Conservation (phyloP, 1,284 basidiomycete species). For the Marasmius fiardii region DNA sequence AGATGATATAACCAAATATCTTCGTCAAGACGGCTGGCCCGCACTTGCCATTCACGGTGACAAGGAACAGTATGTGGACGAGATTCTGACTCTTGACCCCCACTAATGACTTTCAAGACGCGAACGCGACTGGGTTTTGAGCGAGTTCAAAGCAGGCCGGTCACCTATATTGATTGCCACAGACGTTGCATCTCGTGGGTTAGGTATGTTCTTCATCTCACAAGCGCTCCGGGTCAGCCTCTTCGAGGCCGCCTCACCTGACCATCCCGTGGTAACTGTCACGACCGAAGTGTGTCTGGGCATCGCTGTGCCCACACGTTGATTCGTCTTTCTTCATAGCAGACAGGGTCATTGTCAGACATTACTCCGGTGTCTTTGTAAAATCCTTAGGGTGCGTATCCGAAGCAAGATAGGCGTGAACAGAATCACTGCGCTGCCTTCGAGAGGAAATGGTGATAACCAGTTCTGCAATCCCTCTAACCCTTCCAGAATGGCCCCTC, state of each 20-base stretch:
- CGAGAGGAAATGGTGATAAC: conserved; percentile 38
- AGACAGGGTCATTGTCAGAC: conserved; percentile 3
- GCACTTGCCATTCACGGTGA: conserved; percentile 98
- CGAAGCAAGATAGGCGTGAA: conserved; percentile 48
- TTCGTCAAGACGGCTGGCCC: conserved; percentile 98
- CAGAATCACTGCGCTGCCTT: conserved; percentile 37
- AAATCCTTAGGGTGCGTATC: conserved; percentile 40
- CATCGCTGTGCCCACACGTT: not conserved
- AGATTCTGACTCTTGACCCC: conserved; percentile 9
- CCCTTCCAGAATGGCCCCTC: conserved; percentile 32
- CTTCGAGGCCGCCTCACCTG: conserved; percentile 18
- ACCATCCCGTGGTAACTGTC: not conserved
- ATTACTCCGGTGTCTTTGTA: conserved; percentile 3
- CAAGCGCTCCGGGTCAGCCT: conserved; percentile 36
- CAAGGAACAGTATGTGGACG: conserved; percentile 81
- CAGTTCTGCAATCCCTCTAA: conserved; percentile 34
- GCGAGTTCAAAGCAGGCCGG: conserved; percentile 97
- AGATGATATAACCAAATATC: conserved; percentile 97
- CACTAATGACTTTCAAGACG: conserved; percentile 51
- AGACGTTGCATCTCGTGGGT: conserved; percentile 97
- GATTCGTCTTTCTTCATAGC: conserved; percentile 2
- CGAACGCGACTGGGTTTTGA: conserved; percentile 98
- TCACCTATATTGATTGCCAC: conserved; percentile 98
- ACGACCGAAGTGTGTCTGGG: conserved; percentile 17
- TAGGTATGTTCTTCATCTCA: conserved; percentile 79